Conservation (phyloP, 2,329 filamentous ascomycete species). For the Aaosphaeria arxii region DNA sequence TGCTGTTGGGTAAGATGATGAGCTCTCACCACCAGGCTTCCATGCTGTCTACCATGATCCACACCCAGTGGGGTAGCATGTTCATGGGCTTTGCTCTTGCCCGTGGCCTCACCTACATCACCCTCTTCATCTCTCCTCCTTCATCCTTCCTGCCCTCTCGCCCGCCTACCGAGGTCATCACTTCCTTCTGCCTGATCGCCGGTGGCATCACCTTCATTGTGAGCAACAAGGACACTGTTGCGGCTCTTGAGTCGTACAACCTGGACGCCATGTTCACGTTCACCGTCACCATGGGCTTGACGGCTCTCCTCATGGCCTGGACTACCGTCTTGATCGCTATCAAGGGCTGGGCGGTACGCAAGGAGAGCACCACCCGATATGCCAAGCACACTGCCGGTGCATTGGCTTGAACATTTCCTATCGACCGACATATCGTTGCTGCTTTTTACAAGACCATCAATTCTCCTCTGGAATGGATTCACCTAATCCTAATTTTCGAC, state of each 20-base stretch:
- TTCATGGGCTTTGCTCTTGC: slow-evolving; percentile 78
- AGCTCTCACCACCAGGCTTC: slow-evolving; percentile 81
- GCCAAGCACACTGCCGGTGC: slow-evolving; percentile 24
- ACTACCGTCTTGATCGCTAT: slow-evolving; percentile 72
- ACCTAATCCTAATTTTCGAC: not conserved
- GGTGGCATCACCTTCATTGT: slow-evolving; percentile 92
- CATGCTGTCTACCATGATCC: slow-evolving; percentile 86
- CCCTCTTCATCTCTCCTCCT: slow-evolving; percentile 77
- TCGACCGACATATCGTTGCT: too few species aligned
- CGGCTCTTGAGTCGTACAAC: slow-evolving; percentile 71
- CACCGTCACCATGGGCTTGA: slow-evolving; percentile 80
- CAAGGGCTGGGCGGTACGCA: slow-evolving; percentile 74
- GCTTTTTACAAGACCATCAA: not conserved
- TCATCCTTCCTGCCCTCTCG: slow-evolving; percentile 76
- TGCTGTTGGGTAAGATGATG: slow-evolving; percentile 93
- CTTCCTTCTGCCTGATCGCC: slow-evolving; percentile 80
- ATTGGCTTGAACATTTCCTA: slow-evolving; percentile 16
- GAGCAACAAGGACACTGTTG: slow-evolving; percentile 74
- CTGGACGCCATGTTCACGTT: slow-evolving; percentile 93
- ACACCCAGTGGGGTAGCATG: slow-evolving; percentile 89
- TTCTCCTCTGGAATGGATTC: not conserved
- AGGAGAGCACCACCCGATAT: slow-evolving; percentile 26
- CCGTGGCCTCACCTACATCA: slow-evolving; percentile 73
- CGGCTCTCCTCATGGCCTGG: slow-evolving; percentile 83
- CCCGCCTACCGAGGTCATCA: slow-evolving; percentile 85